Conservation (phyloP, 2,329 filamentous ascomycete genomes). For the Davidsoniella virescens region DNA sequence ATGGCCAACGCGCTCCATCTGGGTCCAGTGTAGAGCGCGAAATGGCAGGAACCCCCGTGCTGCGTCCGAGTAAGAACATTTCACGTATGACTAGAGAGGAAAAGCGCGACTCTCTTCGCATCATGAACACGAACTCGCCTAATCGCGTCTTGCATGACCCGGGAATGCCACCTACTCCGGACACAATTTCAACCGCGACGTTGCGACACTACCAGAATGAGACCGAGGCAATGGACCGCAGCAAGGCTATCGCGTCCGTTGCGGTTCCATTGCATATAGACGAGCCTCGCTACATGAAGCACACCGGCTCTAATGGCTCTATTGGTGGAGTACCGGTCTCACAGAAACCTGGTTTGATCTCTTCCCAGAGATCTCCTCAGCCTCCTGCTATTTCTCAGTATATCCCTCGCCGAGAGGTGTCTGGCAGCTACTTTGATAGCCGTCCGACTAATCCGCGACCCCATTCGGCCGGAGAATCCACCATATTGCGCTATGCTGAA, state of each 20-base stretch:
- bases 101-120: conserved; percentile 31
- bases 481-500: conserved; percentile 23
- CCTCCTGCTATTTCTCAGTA: conserved; percentile 21
- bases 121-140: conserved; percentile 30
- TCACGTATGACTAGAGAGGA: conserved; percentile 20
- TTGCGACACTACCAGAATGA: conserved; percentile 34
- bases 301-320: conserved; percentile 9
- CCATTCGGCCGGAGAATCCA: conserved; percentile 31
- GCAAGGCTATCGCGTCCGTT: conserved; percentile 2
- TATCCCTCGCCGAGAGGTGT: conserved; percentile 17
- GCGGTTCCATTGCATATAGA: neutral
- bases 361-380: conserved; percentile 15
- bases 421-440: conserved; percentile 18
- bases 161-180: conserved; percentile 39
- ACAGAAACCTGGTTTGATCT: neutral
- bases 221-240: conserved; percentile 23
- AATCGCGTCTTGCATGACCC: conserved; percentile 27
- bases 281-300: conserved; percentile 9
- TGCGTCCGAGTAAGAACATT: conserved; percentile 19
- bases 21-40: conserved; percentile 17
- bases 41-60: conserved; percentile 15
- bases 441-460: conserved; percentile 24
- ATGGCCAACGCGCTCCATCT: conserved; percentile 13
- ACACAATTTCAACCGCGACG: conserved; percentile 41
- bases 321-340: conserved; percentile 10